Percentiles rank a stretch among this genome's conserved stretches.
phyloP scores from a whole-genome alignment of 108 stramenopile genomes.

The Cyclotella baltica region DNA sequence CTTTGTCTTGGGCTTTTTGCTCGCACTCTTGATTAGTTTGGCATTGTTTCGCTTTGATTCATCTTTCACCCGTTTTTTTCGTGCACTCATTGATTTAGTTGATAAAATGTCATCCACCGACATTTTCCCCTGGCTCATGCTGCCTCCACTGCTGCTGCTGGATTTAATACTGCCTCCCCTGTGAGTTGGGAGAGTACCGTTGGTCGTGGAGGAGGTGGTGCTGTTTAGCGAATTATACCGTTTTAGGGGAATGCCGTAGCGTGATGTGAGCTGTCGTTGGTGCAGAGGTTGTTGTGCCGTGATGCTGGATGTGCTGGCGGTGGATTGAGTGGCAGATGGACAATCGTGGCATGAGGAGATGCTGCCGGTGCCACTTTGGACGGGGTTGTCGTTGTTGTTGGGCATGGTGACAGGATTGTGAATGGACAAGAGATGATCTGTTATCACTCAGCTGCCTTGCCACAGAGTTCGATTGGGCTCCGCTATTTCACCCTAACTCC shows the following conservation, averaged over 20 bases:
- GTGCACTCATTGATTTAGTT: neutral
- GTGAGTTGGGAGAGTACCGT: neutral
- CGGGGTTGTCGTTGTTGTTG: too few species aligned
- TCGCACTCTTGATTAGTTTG: neutral
- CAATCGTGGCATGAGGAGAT: too few species aligned
- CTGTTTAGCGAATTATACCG: slow-evolving; percentile 15
- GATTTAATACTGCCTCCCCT: neutral
- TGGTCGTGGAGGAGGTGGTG: slow-evolving; percentile 7
- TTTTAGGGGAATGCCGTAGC: neutral
- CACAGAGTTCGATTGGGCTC: too few species aligned
- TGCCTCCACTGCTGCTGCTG: neutral
- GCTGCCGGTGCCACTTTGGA: too few species aligned
- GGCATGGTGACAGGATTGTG: too few species aligned
- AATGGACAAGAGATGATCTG: too few species aligned
- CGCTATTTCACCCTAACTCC: too few species aligned
- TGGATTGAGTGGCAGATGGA: neutral
- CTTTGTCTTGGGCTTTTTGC: neutral
- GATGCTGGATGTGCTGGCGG: neutral
- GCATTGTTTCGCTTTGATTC: slow-evolving; percentile 1
- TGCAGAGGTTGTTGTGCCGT: neutral
- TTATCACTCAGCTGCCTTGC: too few species aligned
- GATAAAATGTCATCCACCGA: slow-evolving; percentile 28
- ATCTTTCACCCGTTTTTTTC: neutral
- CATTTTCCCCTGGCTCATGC: neutral
- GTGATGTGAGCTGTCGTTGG: neutral